Percentiles rank a stretch among this genome's conserved stretches.
These are phyloP conservation scores for Ascochyta clinopodiicola DNA, from an alignment of 2,329 filamentous ascomycete genomes.

Conservation along the genomic window DNA sequence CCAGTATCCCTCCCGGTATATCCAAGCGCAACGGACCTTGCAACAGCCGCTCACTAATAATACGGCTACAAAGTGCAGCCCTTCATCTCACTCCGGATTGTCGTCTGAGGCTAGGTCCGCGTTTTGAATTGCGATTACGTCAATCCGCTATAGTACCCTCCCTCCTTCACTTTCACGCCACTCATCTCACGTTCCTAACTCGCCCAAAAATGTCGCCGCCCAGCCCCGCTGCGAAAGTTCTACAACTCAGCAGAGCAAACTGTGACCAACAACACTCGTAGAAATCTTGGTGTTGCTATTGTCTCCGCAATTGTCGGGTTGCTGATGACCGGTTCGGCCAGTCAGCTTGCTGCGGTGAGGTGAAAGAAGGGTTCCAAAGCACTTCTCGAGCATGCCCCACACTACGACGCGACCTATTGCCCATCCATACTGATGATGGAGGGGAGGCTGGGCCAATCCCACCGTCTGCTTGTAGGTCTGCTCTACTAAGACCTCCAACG, in stretches of 20 bases:
- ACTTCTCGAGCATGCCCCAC: neutral
- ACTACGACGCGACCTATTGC: neutral
- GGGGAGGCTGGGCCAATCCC: conserved; percentile 9
- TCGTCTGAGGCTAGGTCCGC: too few relatives aligned
- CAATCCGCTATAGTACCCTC: neutral
- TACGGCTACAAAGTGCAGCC: too few relatives aligned
- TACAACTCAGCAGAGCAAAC: neutral
- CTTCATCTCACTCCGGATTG: too few relatives aligned
- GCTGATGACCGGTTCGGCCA: neutral
- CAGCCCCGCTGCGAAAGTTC: neutral
- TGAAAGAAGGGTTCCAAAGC: neutral
- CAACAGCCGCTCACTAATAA: too few relatives aligned
- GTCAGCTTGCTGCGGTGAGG: neutral
- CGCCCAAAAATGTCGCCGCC: neutral
- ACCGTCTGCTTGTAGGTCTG: neutral
- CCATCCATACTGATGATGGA: neutral
- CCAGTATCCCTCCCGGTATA: too few relatives aligned
- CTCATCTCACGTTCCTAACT: neutral
- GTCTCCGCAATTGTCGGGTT: neutral
- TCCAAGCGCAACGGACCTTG: too few relatives aligned
- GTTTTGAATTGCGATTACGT: too few relatives aligned
- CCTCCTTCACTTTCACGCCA: neutral
- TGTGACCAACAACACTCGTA: neutral
- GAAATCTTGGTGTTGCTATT: neutral
- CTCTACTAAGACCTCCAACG: neutral